Percentiles rank a stretch among this genome's conserved stretches.
phyloP scores from a whole-genome alignment of 805 yeast species.

The Metschnikowia shivogae region DNA sequence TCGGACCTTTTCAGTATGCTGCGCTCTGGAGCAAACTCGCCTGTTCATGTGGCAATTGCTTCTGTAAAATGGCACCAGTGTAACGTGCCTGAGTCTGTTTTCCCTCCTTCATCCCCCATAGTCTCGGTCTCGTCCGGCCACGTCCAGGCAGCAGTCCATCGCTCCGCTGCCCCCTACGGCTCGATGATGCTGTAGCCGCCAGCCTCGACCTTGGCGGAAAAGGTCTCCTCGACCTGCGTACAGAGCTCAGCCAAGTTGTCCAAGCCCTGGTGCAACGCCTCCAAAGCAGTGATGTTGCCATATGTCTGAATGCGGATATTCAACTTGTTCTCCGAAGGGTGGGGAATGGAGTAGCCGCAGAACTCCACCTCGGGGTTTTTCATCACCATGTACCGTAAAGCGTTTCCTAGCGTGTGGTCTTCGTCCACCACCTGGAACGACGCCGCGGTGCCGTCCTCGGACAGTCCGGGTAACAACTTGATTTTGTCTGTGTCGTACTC shows the following conservation, averaged over 20 bases:
- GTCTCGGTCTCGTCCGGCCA: too few species aligned
- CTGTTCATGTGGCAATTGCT: too few species aligned
- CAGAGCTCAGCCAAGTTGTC: constrained; percentile 82
- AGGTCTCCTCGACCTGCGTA: constrained; percentile 74
- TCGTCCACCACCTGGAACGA: constrained; percentile 91
- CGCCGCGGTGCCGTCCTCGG: constrained; percentile 92
- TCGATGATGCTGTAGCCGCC: constrained; percentile 49
- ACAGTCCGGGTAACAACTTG: constrained; percentile 73
- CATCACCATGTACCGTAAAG: constrained; percentile 91
- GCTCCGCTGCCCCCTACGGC: constrained; percentile 33
- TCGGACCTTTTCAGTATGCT: too few species aligned
- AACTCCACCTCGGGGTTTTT: constrained; percentile 97
- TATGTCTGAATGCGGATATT: constrained; percentile 93
- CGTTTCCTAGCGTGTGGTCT: constrained; percentile 95
- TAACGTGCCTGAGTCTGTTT: too few species aligned
- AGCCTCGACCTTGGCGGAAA: constrained; percentile 62
- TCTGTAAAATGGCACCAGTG: too few species aligned
- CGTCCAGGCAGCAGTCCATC: too few species aligned
- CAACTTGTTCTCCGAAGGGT: constrained; percentile 88
- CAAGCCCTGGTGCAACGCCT: constrained; percentile 88
- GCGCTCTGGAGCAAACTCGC: too few species aligned
- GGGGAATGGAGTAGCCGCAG: constrained; percentile 98
- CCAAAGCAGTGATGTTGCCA: constrained; percentile 79
- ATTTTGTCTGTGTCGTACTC: constrained; percentile 55
- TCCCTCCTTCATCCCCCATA: background rate